A percentile compares a stretch with the other conserved stretches of the same genome.
phyloP scores from a whole-genome alignment of 108 stramenopile species.

The Aurantiochytrium sp. region DNA sequence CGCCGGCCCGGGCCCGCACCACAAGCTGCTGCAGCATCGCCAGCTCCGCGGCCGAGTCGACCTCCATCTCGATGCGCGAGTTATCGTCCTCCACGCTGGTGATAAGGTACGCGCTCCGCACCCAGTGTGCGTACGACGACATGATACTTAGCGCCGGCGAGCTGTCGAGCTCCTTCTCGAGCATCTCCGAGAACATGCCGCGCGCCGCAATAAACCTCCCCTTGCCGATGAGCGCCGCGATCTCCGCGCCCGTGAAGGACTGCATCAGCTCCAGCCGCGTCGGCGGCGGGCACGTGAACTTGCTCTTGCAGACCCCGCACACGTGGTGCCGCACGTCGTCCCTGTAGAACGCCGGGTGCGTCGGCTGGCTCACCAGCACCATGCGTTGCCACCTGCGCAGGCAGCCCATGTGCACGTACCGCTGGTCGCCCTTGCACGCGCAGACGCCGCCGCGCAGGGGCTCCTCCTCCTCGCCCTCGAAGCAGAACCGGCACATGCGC shows the following conservation, averaged over 20 bases:
- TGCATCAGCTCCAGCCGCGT: conserved; percentile 39
- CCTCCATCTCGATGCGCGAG: not conserved
- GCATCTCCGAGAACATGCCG: not conserved
- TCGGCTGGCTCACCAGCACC: conserved; percentile 36
- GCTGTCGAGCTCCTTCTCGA: not conserved
- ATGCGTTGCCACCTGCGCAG: conserved; percentile 49
- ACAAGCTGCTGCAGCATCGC: not conserved
- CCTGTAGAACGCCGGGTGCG: conserved; percentile 35
- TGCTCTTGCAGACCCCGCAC: conserved; percentile 31
- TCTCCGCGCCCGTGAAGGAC: conserved; percentile 38
- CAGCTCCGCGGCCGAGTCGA: not conserved
- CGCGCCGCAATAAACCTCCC: conserved; percentile 7
- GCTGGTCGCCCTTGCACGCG: conserved; percentile 42
- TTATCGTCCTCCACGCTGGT: conserved; percentile 33
- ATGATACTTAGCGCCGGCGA: not conserved
- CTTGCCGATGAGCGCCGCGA: not conserved
- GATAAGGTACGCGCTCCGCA: conserved; percentile 34
- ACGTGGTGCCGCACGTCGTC: conserved; percentile 36
- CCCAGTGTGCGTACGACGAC: conserved; percentile 27
- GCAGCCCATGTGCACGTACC: conserved; percentile 51
- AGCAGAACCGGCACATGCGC: conserved; percentile 46
- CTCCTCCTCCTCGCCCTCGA: conserved; percentile 27
- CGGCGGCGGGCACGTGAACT: conserved; percentile 35
- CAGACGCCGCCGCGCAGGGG: conserved; percentile 32
- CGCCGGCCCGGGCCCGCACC: not conserved